phyloP scores from a whole-genome alignment of 495 filamentous ascomycete species.

The Neurospora terricola region DNA sequence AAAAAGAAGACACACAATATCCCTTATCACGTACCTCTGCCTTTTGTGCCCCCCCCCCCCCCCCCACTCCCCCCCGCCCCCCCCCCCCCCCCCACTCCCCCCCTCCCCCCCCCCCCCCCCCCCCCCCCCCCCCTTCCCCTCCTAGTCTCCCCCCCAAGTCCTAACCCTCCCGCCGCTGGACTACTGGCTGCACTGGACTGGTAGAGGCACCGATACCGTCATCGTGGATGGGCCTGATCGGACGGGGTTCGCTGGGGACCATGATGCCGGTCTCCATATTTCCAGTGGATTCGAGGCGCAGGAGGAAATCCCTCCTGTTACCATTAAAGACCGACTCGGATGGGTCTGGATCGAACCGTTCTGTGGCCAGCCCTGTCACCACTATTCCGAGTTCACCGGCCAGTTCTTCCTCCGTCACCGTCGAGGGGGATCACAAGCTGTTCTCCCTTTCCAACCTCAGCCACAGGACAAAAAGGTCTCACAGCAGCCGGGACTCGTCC shows the following conservation, averaged over 20 bases:
- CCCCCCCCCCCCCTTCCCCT: background rate
- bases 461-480: conserved; percentile 12
- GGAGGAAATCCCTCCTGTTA: background rate
- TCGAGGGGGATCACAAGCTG: conserved; percentile 9
- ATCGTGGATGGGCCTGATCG: background rate
- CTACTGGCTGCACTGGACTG: background rate
- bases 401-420: conserved; percentile 5
- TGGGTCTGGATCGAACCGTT: conserved; percentile 12
- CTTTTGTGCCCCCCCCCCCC: too few relatives aligned
- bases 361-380: conserved; percentile 3
- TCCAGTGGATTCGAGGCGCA: conserved; percentile 7
- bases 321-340: conserved; percentile 7
- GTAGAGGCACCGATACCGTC: background rate
- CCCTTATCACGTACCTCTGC: too few relatives aligned
- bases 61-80: too few relatives aligned
- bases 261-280: background rate
- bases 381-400: conserved; percentile 15
- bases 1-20: too few relatives aligned
- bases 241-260: background rate
- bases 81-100: too few relatives aligned
- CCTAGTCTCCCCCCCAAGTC: background rate
- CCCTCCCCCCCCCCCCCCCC: too few relatives aligned
- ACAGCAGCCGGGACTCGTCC: conserved; percentile 11
- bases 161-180: background rate
- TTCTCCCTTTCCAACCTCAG: conserved; percentile 21